Evolutionary conservation across 306 rosid genomes (phyloP), one percentile per base, ranked within the genome.

Genomic region (Dryas octopetala): DNA sequence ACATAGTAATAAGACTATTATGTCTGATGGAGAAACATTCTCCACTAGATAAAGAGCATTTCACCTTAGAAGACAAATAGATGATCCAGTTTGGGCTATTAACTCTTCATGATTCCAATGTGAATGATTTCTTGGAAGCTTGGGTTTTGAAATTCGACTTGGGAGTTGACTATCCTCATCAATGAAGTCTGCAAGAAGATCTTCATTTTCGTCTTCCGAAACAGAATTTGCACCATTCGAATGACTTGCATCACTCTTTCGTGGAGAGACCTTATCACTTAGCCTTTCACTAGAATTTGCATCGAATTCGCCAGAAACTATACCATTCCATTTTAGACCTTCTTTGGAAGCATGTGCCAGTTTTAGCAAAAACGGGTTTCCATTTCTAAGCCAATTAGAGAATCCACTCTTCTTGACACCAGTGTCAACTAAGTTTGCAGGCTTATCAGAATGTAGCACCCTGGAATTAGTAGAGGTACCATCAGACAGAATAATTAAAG

Each of bases 91-190:
- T 64, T 96, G 98, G 9, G 91, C 85, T 62, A 85, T 75, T 68
- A 82, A 80, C 71, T 96, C 98, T 70, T 86, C 98, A 5, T 77
- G 86, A 74, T 66, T 86, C 82, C 81, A 85, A 71, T 81, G 70
- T 62, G 86, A 72, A 62, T 82, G 64, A 66, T 60, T 86, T 85
- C 83, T 85, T 51, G 86, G 68, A 75, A 15, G 85, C 79, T 67
- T 62, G 47, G 92, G 87, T 76, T 83, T 89, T 1, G 89, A 89
- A 88, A 84, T 85, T 74, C 99, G 85, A 86, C 99, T 96, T 16
- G 99, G 99, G 52, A 96, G 91, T 82, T 96, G 99, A 86, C 98
- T 96, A 78, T 96, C 99, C 86, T 96, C 99, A 81, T 96, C 99
- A 63, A 96, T 96, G 67, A 96, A 96, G 82, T 96, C 99, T n/a